Conservation (phyloP, 495 filamentous ascomycete species). For the Aspergillus ostianus region DNA sequence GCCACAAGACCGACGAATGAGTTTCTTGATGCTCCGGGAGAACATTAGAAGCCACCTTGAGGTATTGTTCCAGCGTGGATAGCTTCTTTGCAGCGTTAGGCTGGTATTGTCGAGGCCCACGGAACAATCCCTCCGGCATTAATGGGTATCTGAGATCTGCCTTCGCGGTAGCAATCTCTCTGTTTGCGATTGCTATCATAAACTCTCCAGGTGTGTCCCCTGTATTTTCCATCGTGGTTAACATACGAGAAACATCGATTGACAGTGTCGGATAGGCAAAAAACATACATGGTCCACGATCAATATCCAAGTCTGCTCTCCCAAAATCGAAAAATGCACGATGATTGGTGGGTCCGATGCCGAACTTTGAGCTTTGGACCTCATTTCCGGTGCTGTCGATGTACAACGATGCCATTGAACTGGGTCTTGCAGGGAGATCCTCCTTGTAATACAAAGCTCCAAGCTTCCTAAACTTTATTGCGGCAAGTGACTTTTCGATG, state of each 20-base stretch:
- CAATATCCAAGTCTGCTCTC: conserved; percentile 24
- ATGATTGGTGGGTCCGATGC: conserved; percentile 24
- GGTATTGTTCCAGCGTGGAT: conserved; percentile 22
- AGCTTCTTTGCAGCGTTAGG: conserved; percentile 25
- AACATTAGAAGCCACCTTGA: conserved; percentile 20
- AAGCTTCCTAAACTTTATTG: conserved; percentile 23
- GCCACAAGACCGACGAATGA: conserved; percentile 24
- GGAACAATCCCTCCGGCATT: conserved; percentile 25
- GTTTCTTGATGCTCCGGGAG: conserved; percentile 20
- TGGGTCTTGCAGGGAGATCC: conserved; percentile 11
- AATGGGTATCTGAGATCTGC: conserved; percentile 21
- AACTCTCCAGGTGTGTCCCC: conserved; percentile 22
- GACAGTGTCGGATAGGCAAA: conserved; percentile 11
- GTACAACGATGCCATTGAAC: conserved; percentile 16
- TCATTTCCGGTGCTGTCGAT: conserved; percentile 18
- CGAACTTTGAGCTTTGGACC: conserved; percentile 20
- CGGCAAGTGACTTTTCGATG: conserved; percentile 26
- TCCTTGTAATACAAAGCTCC: conserved; percentile 31
- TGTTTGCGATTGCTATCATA: conserved; percentile 18
- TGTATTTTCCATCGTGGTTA: conserved; percentile 10
- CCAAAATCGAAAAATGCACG: conserved; percentile 26
- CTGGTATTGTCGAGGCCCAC: conserved; percentile 27
- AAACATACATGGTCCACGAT: conserved; percentile 28
- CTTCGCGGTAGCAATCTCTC: conserved; percentile 24
- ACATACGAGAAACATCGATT: conserved; percentile 13